These are phyloP conservation scores for Chloris gayana DNA, from an alignment of 176 grass and related monocot species.

Conservation along the genomic window DNA sequence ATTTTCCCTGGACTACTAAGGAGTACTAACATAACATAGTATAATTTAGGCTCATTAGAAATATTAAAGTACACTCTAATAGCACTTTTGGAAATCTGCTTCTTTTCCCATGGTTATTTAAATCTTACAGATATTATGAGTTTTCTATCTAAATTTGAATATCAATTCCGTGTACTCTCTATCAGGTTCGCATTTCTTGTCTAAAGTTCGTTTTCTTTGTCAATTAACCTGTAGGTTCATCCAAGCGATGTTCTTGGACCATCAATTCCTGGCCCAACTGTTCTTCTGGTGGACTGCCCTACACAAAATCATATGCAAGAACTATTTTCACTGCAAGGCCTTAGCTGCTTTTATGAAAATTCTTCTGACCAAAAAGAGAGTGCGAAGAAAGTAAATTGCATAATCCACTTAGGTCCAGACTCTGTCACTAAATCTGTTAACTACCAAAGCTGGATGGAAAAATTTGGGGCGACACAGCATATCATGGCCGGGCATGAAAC, in stretches of 20 bases:
- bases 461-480: constrained; percentile 76
- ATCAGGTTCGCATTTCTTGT: constrained; percentile 14
- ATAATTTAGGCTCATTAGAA: constrained; percentile 13
- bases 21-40: background rate
- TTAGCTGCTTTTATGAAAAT: constrained; percentile 64
- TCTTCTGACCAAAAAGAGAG: constrained; percentile 36
- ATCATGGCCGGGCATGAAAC: constrained; percentile 98
- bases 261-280: constrained; percentile 68
- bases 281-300: constrained; percentile 89
- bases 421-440: constrained; percentile 65
- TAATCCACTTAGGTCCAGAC: constrained; percentile 92
- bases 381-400: constrained; percentile 86
- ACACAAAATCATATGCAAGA: constrained; percentile 66
- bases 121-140: background rate
- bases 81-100: background rate
- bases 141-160: background rate
- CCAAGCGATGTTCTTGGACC: constrained; percentile 86
- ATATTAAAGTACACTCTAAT: background rate
- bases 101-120: background rate
- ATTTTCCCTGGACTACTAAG: background rate
- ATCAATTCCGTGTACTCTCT: background rate
- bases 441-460: constrained; percentile 89
- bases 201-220: constrained; percentile 35
- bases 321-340: constrained; percentile 64
- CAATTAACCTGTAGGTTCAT: constrained; percentile 68